phyloP scores from a whole-genome alignment of 2,329 filamentous ascomycete species.

The Alternaria sp. region DNA sequence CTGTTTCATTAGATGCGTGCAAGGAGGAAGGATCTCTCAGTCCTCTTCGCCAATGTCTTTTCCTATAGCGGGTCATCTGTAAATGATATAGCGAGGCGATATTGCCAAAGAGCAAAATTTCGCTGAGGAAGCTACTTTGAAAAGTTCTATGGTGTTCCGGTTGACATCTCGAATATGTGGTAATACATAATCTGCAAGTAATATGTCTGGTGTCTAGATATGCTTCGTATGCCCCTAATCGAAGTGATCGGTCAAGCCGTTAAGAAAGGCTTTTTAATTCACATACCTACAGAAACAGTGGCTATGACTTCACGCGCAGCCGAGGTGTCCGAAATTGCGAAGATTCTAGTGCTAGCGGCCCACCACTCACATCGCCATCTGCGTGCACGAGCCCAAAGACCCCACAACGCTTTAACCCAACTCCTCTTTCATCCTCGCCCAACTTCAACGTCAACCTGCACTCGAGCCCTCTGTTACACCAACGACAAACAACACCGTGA shows the following conservation, averaged over 20 bases:
- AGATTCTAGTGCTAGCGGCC: constrained; percentile 16
- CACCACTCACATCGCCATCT: constrained; percentile 9
- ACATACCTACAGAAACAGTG: not conserved
- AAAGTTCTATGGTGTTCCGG: constrained; percentile 42
- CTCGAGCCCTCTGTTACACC: constrained; percentile 15
- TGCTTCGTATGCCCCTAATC: not conserved
- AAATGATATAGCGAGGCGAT: constrained; percentile 48
- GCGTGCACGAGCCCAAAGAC: constrained; percentile 17
- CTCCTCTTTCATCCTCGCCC: constrained; percentile 30
- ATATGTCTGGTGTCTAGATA: not conserved
- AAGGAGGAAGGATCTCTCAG: constrained; percentile 55
- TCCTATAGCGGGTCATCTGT: constrained; percentile 16
- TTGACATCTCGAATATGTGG: constrained; percentile 16
- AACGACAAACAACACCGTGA: constrained; percentile 9
- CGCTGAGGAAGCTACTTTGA: constrained; percentile 51
- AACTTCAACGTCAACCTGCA: constrained; percentile 17
- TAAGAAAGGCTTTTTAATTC: not conserved
- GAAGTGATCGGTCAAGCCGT: not conserved
- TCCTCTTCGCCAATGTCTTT: constrained; percentile 25
- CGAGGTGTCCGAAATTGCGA: constrained; percentile 19
- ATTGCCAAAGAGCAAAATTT: constrained; percentile 24
- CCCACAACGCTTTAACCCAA: constrained; percentile 19
- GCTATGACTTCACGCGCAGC: not conserved
- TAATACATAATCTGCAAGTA: constrained; percentile 14
- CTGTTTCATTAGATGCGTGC: constrained; percentile 42